These are phyloP conservation scores for Tylopilus sp. DNA, from an alignment of 768 basidiomycete species.

Conservation along the genomic window DNA sequence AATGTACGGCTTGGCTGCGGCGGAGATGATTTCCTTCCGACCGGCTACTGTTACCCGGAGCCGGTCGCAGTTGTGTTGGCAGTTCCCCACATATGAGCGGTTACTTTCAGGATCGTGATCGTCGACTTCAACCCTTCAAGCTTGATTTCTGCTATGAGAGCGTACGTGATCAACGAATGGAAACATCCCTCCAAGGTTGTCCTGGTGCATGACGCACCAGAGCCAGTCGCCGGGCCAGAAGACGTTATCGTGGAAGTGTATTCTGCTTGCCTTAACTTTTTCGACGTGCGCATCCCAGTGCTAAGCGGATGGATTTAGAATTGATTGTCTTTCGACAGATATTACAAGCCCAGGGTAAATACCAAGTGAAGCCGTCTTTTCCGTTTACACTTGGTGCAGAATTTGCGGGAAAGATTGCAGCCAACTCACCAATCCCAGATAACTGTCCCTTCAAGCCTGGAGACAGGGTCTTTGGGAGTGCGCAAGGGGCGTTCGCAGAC, in stretches of 20 bases:
- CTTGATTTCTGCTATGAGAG: conserved; percentile 59
- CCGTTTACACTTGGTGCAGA: conserved; percentile 86
- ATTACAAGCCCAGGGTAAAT: conserved; percentile 85
- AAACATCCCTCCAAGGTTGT: conserved; percentile 64
- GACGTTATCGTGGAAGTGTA: conserved; percentile 76
- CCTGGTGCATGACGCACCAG: conserved; percentile 51
- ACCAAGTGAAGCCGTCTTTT: conserved; percentile 78
- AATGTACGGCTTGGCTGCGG: too few relatives aligned
- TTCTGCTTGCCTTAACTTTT: conserved; percentile 75
- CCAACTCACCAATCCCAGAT: conserved; percentile 68
- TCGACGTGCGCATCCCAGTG: conserved; percentile 44
- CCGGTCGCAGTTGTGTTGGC: background rate
- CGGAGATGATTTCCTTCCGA: background rate
- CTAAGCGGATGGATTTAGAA: conserved; percentile 8
- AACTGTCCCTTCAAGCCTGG: conserved; percentile 79
- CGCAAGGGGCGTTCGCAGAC: conserved; percentile 80
- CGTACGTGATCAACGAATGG: conserved; percentile 68
- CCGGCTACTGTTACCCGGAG: background rate
- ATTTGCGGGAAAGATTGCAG: conserved; percentile 76
- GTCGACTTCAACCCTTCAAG: background rate
- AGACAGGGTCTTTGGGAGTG: conserved; percentile 83
- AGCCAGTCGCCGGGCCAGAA: conserved; percentile 45
- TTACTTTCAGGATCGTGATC: background rate
- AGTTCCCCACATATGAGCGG: background rate
- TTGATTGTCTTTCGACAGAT: conserved; percentile 44